Evolutionary conservation across 495 filamentous ascomycete species (phyloP), one percentile per base, ranked within the genome.

Genomic region (Penicillium crystallinum): DNA sequence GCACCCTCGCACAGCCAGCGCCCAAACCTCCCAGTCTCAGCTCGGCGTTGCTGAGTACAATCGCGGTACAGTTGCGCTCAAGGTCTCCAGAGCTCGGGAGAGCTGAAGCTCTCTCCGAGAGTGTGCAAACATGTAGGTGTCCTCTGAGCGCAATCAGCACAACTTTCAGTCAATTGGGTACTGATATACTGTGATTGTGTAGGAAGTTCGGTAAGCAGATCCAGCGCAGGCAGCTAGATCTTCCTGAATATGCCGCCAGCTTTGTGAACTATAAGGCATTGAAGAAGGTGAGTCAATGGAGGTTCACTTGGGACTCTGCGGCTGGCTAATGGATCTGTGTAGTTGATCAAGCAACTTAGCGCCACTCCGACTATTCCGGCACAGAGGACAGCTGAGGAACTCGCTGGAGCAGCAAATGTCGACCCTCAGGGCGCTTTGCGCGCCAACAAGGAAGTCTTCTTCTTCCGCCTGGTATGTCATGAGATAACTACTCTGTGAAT

Each of bases 171-270:
- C 15, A 36, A 47, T 6, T 34, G n/a, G 19, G 12, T 34, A 31
- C 46, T 51, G 52, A 40, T 51, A 35, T 30, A n/a, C 21, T 33
- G 25, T 53, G 59, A 23, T 18, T 30, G 27, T 49, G 58, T 53
- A 98, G 93, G 93, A 97, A 98, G 82, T 98, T 97, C 77, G 93
- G 93, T 68, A 98, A 98, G 79, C 87, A 96, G 62, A 93, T 97
- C 57, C 95, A 97, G 76, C 96, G 93, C 79, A 85, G 91, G 68
- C 92, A 97, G 77, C 89, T 98, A 61, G 93, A 98, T 71, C 89
- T 98, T 30, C 93, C 93, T 31, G 93, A 98, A 79, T 98, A 98
- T 86, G 93, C 92, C 41, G 90, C 92, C 44, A 96, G 90, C 72
- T 97, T 98, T 67, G 91, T 97, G 45, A 97, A 98, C 73, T 98